Evolutionary conservation across 257 asterid genomes (phyloP), one percentile per base, ranked within the genome.

Genomic region (Solanum neorickii): DNA sequence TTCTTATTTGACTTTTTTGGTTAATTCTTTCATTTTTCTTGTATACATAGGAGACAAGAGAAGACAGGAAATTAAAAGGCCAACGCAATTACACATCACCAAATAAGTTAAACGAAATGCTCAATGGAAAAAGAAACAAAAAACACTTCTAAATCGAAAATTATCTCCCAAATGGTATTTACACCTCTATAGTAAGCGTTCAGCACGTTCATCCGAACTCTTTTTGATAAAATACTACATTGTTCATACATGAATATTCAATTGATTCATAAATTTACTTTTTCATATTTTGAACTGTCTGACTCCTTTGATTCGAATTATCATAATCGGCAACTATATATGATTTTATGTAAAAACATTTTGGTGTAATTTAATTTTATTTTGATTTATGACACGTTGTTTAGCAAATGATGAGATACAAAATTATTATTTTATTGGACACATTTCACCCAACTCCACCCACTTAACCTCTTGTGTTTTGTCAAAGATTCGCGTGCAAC

Each of bases 401-500:
- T 47, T 18, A 47, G 11, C 69, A 77, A 73, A 76, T 84, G 84
- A 91, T 88, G 72, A 76, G 69, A 80, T 27, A 16, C 44, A 80
- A 47, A 46, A 49, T 47, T 8, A 9, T 47, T 80, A 5, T 29
- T 80, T 47, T 78, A 31, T 46, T 52, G 5, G 29, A 29, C 27
- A 80, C 3, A 80, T 10, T 80, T 80, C 44, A 80, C 85, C 85
- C 85, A 80, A 83, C 49, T 88, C 80, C 49, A 83, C 70, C 86
- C 87, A 85, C 41, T 73, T 76, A 86, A 42, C 87, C 86, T 76
- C 49, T 66, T 52, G 33, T 86, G 42, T 77, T 88, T 83, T 91
- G 90, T 89, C 92, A 91, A 91, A 88, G 91, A 88, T 89, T 90
- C 90, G 91, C 91, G 90, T 90, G 93, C 88, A 76, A 88, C 88